phyloP scores from a whole-genome alignment of 208 protist species.

The Trypanosoma melophagium region DNA sequence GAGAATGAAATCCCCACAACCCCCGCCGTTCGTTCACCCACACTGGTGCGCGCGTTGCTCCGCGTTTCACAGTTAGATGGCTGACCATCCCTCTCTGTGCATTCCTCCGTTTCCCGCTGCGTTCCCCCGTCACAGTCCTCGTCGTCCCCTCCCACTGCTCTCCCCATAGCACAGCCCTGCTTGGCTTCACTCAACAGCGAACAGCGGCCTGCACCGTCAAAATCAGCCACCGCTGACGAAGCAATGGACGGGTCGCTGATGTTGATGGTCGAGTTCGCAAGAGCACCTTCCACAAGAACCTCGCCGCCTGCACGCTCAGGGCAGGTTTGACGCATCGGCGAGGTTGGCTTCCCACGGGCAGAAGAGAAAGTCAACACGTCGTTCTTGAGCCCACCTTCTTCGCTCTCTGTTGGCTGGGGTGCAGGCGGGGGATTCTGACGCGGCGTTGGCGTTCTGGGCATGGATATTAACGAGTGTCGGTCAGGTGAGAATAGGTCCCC shows the following conservation, averaged over 20 bases:
- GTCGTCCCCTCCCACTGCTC: not conserved
- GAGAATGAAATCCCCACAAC: not conserved
- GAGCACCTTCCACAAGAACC: not conserved
- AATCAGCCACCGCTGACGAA: conserved; percentile 8
- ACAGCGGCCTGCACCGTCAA: not conserved
- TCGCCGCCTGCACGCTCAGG: not conserved
- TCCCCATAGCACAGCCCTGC: not conserved
- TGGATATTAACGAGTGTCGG: conserved; percentile 7
- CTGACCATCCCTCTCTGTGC: conserved; percentile 1
- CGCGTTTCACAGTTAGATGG: conserved; percentile 2
- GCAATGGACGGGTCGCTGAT: conserved; percentile 25
- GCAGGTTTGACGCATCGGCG: not conserved
- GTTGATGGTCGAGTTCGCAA: conserved; percentile 20
- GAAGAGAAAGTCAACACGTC: not conserved
- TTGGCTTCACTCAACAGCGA: conserved; percentile 6
- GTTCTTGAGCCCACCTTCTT: not conserved
- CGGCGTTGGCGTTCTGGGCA: conserved; percentile 10
- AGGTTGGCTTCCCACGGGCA: not conserved
- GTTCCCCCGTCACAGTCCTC: conserved; percentile 3
- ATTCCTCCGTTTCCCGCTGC: conserved; percentile 12
- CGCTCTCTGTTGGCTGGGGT: conserved; percentile 6
- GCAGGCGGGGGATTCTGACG: conserved; percentile 15
- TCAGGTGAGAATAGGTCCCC: not conserved
- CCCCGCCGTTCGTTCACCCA: not conserved
- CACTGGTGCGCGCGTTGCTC: not conserved